Evolutionary conservation across 1,284 basidiomycete genomes (phyloP).

Genomic region (Leccinum ponderosum): DNA sequence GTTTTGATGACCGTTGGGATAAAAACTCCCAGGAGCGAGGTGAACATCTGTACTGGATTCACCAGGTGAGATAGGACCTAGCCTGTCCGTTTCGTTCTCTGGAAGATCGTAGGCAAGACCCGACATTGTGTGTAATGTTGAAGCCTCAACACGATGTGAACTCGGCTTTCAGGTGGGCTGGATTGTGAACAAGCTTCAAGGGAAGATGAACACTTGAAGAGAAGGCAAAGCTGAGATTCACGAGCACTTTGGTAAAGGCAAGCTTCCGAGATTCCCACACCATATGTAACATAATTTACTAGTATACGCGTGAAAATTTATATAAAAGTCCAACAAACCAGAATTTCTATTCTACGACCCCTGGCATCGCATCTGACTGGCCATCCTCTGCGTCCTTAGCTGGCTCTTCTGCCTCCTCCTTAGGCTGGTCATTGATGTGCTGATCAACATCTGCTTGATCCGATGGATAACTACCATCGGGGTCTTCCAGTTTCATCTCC

Average conservation of each 20-base stretch:
- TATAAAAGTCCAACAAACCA: neutral
- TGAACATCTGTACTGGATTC: conserved; percentile 6
- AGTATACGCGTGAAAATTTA: conserved; percentile 5
- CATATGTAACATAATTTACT: conserved; percentile 6
- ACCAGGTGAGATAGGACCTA: conserved; percentile 6
- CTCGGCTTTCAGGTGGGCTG: conserved; percentile 1
- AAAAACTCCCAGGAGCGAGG: neutral
- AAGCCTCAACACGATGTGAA: neutral
- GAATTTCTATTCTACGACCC: conserved; percentile 16
- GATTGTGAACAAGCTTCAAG: neutral
- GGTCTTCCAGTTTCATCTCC: conserved; percentile 32
- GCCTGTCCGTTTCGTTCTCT: conserved; percentile 14
- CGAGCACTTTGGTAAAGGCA: neutral
- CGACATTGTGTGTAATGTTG: conserved; percentile 26
- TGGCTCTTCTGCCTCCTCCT: conserved; percentile 6
- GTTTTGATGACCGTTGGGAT: conserved; percentile 7
- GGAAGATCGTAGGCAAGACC: conserved; percentile 31
- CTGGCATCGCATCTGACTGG: conserved; percentile 16
- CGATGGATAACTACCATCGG: conserved; percentile 2
- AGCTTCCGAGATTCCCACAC: conserved; percentile 20
- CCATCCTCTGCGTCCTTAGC: neutral
- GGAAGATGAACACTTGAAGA: neutral
- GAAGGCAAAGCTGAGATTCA: neutral
- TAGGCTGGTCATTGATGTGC: conserved; percentile 2
- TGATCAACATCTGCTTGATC: conserved; percentile 8